Evolutionary conservation across 75 land plant genomes (phyloP).

Genomic region (Pinus taeda): DNA sequence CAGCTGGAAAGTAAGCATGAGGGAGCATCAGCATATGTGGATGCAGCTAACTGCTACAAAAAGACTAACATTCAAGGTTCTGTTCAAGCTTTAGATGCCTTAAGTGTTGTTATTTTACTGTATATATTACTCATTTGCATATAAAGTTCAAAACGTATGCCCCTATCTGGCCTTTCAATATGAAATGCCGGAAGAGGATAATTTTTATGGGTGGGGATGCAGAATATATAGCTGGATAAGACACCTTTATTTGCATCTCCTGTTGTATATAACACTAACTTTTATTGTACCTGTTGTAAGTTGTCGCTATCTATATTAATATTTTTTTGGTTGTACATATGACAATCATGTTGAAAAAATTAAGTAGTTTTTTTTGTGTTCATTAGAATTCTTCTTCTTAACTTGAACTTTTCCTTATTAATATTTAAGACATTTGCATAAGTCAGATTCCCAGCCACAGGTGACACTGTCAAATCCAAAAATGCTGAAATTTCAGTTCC

Average conservation of each 20-base stretch:
- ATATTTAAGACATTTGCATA: too few species aligned
- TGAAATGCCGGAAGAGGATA: neutral
- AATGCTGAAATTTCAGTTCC: too few species aligned
- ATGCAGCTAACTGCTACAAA: slow-evolving; percentile 80
- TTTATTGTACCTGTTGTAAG: too few species aligned
- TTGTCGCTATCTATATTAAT: too few species aligned
- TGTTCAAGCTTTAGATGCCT: neutral
- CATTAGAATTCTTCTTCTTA: too few species aligned
- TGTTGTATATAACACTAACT: too few species aligned
- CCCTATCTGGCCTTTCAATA: neutral
- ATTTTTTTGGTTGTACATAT: too few species aligned
- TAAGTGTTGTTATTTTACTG: neutral
- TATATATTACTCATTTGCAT: neutral
- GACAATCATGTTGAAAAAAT: too few species aligned
- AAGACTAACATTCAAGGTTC: slow-evolving; percentile 51
- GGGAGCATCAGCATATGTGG: slow-evolving; percentile 74
- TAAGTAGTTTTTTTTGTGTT: too few species aligned
- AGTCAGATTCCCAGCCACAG: too few species aligned
- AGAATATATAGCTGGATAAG: neutral
- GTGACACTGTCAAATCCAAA: too few species aligned
- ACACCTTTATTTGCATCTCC: neutral
- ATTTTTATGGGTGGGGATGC: neutral
- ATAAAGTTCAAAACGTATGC: neutral
- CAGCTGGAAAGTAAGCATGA: slow-evolving; percentile 92
- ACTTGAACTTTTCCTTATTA: too few species aligned